phyloP scores from a whole-genome alignment of 192 early-diverging fungal genomes.

The Mortierella antarctica region DNA sequence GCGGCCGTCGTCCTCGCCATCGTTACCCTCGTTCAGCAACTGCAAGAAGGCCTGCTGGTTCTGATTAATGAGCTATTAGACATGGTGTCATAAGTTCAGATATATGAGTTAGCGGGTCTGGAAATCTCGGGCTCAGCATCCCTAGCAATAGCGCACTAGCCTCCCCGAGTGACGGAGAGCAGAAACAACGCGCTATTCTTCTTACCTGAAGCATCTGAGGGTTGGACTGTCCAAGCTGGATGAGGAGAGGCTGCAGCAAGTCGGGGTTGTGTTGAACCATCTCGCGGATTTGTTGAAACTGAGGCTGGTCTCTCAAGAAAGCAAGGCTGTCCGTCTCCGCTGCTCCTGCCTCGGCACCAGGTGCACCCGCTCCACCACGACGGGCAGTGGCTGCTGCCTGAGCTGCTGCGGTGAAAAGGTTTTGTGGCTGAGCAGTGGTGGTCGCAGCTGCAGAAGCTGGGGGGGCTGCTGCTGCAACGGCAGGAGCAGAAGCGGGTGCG shows the following conservation, averaged over 20 bases:
- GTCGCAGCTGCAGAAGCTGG: background rate
- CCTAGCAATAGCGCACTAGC: background rate
- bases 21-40: constrained; percentile 73
- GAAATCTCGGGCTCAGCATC: background rate
- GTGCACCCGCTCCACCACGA: constrained; percentile 13
- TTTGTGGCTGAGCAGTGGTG: constrained; percentile 56
- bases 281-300: constrained; percentile 93
- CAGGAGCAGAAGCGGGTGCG: constrained; percentile 46
- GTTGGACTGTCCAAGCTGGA: constrained; percentile 85
- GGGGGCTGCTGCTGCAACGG: constrained; percentile 23
- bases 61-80: constrained; percentile 67
- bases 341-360: constrained; percentile 49
- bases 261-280: constrained; percentile 88
- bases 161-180: background rate
- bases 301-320: constrained; percentile 79
- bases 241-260: constrained; percentile 86
- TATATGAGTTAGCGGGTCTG: background rate
- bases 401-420: constrained; percentile 71
- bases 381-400: constrained; percentile 56
- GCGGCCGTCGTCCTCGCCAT: constrained; percentile 68
- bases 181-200: background rate
- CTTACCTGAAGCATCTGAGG: constrained; percentile 80
- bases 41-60: constrained; percentile 86
- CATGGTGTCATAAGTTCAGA: background rate
- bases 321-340: constrained; percentile 56